Base-by-base conservation (phyloP, 306 rosid genomes). In the Cucurbita pepo region DNA sequence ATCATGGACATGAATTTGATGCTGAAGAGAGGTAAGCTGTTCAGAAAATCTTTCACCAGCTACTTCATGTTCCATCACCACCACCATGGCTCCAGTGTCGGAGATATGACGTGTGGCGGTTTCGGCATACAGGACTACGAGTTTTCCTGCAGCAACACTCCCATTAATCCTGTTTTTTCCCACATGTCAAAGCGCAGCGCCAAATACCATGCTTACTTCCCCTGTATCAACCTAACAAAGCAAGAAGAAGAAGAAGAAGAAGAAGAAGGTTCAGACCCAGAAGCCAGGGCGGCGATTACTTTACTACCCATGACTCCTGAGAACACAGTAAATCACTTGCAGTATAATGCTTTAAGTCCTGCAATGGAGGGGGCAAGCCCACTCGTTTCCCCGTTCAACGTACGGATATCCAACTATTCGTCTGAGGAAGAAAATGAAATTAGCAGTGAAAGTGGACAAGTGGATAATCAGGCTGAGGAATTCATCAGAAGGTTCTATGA, bases 391-490 rank as follows among this genome's bases (percentile, higher is more conserved):
- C 82, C 85, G 1, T 83, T 80, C 9, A 77, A 85, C 5, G 84
- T 83, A 38, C 78, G 85, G 50, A 38, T 83, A 5, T 83, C 85
- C 1, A 77, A 79, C 72, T 81, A 79, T 77, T 86, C 87, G 6
- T 79, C 84, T 9, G 81, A 75, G 65, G 87, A 86, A 44, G 85
- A 83, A 47, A 79, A 80, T 11, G 77, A 83, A 0, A 30, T 10
- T 56, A 83, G 76, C 4, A 19, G n/a, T 75, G 84, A 73, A 47
- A 79, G 59, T 69, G 76, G 64, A 15, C 78, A 52, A 62, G 87
- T 86, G 53, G 87, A 86, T 73, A 80, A 79, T 36, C 69, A 75
- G 21, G 90, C 89, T 61, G 89, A 86, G 81, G 85, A 86, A 53
- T 86, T 83, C 78, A 83, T 86, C 59, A 77, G 60, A 77, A 79